Percentiles rank a stretch among this genome's conserved stretches.
Conservation (phyloP, 768 basidiomycete genomes). For the Tricholoma matsutake region DNA sequence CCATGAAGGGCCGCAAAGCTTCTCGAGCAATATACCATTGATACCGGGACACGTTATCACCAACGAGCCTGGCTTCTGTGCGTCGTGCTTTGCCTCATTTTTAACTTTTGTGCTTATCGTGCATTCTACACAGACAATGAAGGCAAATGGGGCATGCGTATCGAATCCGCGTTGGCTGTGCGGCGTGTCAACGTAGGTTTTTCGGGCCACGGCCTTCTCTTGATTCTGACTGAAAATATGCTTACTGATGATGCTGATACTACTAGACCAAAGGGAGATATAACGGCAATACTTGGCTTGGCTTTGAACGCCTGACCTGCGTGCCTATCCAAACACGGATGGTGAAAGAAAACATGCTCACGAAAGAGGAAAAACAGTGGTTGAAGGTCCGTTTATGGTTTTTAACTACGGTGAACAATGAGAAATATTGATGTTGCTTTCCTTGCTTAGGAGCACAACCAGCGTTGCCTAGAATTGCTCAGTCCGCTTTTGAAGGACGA, state of each 20-base stretch:
- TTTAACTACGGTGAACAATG: slow-evolving; percentile 1
- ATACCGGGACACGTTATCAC: slow-evolving; percentile 88
- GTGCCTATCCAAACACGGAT: slow-evolving; percentile 92
- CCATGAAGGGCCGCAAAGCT: slow-evolving; percentile 82
- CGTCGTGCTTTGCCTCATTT: slow-evolving; percentile 13
- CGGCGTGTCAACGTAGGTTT: slow-evolving; percentile 49
- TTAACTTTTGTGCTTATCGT: slow-evolving; percentile 12
- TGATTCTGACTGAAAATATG: not conserved
- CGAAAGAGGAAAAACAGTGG: slow-evolving; percentile 86
- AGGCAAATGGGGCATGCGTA: slow-evolving; percentile 85
- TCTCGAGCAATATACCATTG: slow-evolving; percentile 66
- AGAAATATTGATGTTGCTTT: not conserved
- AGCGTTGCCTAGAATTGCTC: slow-evolving; percentile 61
- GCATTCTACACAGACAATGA: slow-evolving; percentile 52
- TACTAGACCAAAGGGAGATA: slow-evolving; percentile 66
- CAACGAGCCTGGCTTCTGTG: slow-evolving; percentile 74
- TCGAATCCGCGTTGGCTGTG: slow-evolving; percentile 84
- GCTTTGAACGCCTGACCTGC: slow-evolving; percentile 89
- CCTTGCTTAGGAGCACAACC: slow-evolving; percentile 78
- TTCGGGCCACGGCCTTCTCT: slow-evolving; percentile 11
- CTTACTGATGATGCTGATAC: not conserved
- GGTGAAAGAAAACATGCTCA: slow-evolving; percentile 81
- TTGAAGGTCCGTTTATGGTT: slow-evolving; percentile 53
- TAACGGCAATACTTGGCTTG: slow-evolving; percentile 78
- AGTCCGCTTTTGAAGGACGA: slow-evolving; percentile 69